These are phyloP conservation scores for Naganishia sp. DNA, from an alignment of 1,284 basidiomycete species.

Conservation along the genomic window DNA sequence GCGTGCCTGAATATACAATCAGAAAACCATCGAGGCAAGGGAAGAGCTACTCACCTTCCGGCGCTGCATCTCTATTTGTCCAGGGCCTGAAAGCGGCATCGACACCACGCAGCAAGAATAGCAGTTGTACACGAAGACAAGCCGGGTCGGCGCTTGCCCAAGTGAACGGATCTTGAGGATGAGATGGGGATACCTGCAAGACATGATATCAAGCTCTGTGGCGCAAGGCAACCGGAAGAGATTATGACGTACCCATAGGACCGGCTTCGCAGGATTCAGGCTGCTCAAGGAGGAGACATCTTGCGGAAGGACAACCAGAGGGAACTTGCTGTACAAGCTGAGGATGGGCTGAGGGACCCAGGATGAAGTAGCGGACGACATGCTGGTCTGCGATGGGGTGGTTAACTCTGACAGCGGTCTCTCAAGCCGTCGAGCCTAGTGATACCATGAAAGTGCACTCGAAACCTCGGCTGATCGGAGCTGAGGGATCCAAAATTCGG, in stretches of 20 bases:
- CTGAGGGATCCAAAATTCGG: no score
- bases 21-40: not conserved
- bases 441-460: no score
- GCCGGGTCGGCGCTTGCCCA: conserved; percentile 37
- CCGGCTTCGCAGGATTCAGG: conserved; percentile 18
- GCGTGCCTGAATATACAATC: conserved; percentile 6
- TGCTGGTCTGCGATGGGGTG: not conserved
- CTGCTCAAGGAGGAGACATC: conserved; percentile 34
- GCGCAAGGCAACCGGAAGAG: not conserved
- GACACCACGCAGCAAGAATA: conserved; percentile 41
- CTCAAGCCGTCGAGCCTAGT: no score
- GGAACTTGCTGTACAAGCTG: conserved; percentile 48
- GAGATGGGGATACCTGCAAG: conserved; percentile 22
- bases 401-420: no score
- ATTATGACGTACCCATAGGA: conserved; percentile 39
- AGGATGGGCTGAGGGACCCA: conserved; percentile 31
- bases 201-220: not conserved
- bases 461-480: no score
- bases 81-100: conserved; percentile 42
- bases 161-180: conserved; percentile 3
- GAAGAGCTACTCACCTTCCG: conserved; percentile 39
- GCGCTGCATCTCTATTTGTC: conserved; percentile 43
- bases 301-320: conserved; percentile 47
- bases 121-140: conserved; percentile 30
- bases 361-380: conserved; percentile 14